Conservation (phyloP, 176 grass and related monocot species). For the Musa acuminata region DNA sequence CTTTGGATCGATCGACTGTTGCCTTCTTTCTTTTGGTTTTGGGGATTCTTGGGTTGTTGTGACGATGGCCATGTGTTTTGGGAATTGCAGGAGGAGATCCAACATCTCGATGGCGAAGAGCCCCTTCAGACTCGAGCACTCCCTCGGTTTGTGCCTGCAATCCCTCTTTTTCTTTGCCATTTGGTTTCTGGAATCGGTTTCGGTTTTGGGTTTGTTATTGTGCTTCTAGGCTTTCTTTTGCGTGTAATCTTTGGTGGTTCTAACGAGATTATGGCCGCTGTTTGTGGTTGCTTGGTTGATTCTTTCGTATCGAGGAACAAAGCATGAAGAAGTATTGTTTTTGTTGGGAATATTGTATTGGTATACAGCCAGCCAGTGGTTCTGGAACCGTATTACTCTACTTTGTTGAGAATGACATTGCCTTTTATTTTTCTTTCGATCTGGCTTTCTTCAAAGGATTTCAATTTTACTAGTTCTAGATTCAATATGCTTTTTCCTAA, state of each 20-base stretch:
- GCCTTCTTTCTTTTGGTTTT: background rate
- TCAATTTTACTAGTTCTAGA: too few relatives aligned
- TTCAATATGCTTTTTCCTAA: too few relatives aligned
- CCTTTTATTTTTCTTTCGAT: too few relatives aligned
- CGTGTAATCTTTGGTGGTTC: background rate
- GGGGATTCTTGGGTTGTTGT: background rate
- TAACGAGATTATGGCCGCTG: background rate
- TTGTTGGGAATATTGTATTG: too few relatives aligned
- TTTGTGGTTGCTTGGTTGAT: background rate
- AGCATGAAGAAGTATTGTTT: too few relatives aligned
- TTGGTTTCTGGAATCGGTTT: background rate
- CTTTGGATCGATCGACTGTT: background rate
- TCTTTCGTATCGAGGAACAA: conserved; percentile 36
- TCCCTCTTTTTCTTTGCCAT: background rate
- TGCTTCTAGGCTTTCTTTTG: background rate
- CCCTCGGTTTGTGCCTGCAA: conserved; percentile 4
- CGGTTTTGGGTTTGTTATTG: background rate
- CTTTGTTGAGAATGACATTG: too few relatives aligned
- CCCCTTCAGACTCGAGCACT: conserved; percentile 16
- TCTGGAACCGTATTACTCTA: too few relatives aligned
- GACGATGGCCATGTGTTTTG: background rate
- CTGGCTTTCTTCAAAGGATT: too few relatives aligned
- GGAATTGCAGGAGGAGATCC: background rate
- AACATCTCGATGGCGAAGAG: conserved; percentile 9
- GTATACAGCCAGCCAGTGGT: too few relatives aligned